Conservation (phyloP, 2,329 filamentous ascomycete genomes). For the Endocalyx cinctus region DNA sequence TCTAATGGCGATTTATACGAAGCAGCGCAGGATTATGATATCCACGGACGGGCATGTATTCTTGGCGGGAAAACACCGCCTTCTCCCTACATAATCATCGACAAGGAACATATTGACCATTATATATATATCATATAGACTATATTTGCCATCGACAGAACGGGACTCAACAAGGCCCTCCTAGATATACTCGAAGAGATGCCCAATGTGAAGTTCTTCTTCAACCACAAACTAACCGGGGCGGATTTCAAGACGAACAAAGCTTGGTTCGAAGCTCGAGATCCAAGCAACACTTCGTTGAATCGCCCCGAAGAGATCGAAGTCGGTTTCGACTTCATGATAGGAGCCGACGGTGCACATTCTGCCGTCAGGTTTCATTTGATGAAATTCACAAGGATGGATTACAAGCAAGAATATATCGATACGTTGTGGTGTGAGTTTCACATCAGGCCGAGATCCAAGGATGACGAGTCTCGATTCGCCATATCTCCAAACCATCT, state of each 20-base stretch:
- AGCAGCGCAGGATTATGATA: slow-evolving; percentile 83
- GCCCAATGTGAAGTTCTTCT: slow-evolving; percentile 87
- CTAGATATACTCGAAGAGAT: slow-evolving; percentile 78
- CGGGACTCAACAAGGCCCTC: slow-evolving; percentile 74
- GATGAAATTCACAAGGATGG: slow-evolving; percentile 91
- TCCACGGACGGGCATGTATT: slow-evolving; percentile 81
- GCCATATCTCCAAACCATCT: slow-evolving; percentile 86
- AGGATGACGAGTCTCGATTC: slow-evolving; percentile 47
- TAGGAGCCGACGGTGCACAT: slow-evolving; percentile 93
- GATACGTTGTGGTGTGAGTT: slow-evolving; percentile 98
- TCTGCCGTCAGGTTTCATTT: slow-evolving; percentile 86
- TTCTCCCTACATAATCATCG: too few relatives aligned
- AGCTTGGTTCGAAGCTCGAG: slow-evolving; percentile 77
- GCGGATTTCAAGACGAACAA: slow-evolving; percentile 75
- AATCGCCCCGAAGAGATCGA: slow-evolving; percentile 67
- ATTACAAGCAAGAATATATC: slow-evolving; percentile 92
- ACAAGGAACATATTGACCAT: too few relatives aligned
- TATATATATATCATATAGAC: slow-evolving; percentile 52
- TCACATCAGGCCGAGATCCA: slow-evolving; percentile 57
- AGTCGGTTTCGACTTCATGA: slow-evolving; percentile 83
- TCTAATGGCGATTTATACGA: slow-evolving; percentile 65
- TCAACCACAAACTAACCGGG: slow-evolving; percentile 88
- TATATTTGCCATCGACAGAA: slow-evolving; percentile 82
- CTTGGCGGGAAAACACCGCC: too few relatives aligned
- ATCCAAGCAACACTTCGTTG: slow-evolving; percentile 28